Conservation (phyloP, 2,329 filamentous ascomycete species). For the Didymella lethalis region DNA sequence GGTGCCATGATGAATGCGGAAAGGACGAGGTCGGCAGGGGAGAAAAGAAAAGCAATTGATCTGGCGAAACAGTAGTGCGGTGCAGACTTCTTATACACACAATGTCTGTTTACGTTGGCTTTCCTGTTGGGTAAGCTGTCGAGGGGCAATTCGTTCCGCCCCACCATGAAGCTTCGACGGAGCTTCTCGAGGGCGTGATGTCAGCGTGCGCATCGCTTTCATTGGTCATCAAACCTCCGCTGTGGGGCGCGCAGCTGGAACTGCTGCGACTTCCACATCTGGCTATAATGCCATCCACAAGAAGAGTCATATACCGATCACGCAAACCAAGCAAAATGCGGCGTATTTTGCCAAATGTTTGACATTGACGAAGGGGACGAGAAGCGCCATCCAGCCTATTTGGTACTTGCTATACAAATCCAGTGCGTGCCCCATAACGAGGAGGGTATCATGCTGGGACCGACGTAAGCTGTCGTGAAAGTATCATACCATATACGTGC, state of each 20-base stretch:
- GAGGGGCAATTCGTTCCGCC: conserved; percentile 11
- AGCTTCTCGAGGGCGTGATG: conserved; percentile 13
- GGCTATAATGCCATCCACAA: conserved; percentile 5
- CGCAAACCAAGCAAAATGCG: conserved; percentile 6
- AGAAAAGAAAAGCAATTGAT: not conserved
- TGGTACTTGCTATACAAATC: conserved; percentile 23
- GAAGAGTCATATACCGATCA: conserved; percentile 7
- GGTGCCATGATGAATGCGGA: conserved; percentile 26
- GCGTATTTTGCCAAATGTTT: conserved; percentile 15
- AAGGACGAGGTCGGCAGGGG: not conserved
- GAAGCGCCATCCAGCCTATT: conserved; percentile 10
- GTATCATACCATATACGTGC: conserved; percentile 37
- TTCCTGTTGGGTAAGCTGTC: conserved; percentile 19
- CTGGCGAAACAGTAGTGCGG: not conserved
- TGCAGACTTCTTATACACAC: conserved; percentile 7
- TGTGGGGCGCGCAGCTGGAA: conserved; percentile 1
- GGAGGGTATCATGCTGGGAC: conserved; percentile 50
- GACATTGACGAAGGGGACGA: conserved; percentile 6
- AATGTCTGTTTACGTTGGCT: not conserved
- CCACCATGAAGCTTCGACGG: conserved; percentile 15
- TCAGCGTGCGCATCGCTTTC: conserved; percentile 4
- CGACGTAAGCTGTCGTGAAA: conserved; percentile 39
- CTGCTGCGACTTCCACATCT: conserved; percentile 15
- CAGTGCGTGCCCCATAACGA: conserved; percentile 36
- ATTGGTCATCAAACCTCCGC: conserved; percentile 5